Conservation (phyloP, 2,329 filamentous ascomycete species). For the Fusarium sp. region DNA sequence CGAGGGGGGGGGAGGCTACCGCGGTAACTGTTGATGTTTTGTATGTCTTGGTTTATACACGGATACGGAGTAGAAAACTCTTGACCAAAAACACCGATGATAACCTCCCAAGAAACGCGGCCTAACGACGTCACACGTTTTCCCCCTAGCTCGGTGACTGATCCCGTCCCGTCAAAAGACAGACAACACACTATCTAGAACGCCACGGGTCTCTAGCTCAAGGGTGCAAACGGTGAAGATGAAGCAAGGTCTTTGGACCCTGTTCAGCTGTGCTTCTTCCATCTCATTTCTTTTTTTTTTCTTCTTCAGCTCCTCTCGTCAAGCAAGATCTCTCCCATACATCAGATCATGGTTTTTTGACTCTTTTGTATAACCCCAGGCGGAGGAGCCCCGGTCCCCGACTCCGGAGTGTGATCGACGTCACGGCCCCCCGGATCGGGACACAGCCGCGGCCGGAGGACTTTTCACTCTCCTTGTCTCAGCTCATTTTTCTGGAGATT, state of each 20-base stretch:
- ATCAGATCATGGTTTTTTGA: neutral
- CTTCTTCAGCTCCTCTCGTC: neutral
- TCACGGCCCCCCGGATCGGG: neutral
- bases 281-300: neutral
- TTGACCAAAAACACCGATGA: neutral
- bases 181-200: neutral
- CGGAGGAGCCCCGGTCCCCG: neutral
- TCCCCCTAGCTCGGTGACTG: neutral
- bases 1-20: neutral
- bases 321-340: neutral
- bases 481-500: neutral
- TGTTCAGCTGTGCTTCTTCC: neutral
- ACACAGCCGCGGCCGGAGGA: neutral
- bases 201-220: neutral
- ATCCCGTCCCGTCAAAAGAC: neutral
- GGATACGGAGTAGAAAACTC: neutral
- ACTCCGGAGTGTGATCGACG: neutral
- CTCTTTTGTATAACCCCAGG: neutral
- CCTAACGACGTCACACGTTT: neutral
- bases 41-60: neutral
- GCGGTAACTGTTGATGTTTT: neutral
- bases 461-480: neutral
- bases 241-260: neutral
- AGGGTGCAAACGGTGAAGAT: slow-evolving; percentile 1
- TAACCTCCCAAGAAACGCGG: neutral